Conservation (phyloP, 202 grass and related monocot genomes). For the Hordeum pubiflorum region DNA sequence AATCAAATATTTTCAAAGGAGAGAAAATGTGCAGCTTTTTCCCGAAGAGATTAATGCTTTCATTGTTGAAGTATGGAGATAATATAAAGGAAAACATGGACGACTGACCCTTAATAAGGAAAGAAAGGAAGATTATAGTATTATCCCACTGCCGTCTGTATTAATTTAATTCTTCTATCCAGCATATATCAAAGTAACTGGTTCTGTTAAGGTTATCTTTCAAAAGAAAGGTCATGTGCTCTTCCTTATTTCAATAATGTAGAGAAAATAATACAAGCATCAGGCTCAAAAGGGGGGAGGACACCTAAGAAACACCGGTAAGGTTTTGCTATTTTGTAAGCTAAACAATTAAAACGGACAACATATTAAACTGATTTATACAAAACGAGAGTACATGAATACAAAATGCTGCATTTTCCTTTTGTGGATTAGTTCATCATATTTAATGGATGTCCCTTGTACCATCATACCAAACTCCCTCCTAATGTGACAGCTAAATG, state of each 20-base stretch:
- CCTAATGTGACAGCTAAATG: background rate
- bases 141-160: background rate
- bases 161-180: background rate
- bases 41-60: background rate
- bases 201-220: background rate
- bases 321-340: background rate
- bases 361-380: background rate
- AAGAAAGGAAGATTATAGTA: background rate
- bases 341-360: background rate
- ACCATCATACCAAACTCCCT: background rate
- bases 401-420: background rate
- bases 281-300: background rate
- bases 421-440: background rate
- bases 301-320: background rate
- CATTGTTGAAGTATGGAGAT: background rate
- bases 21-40: background rate
- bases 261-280: background rate
- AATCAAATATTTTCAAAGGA: background rate
- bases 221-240: background rate
- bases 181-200: slow-evolving; percentile 5
- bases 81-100: background rate
- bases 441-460: slow-evolving; percentile 5
- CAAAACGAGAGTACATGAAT: background rate
- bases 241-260: background rate
- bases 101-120: background rate